Conservation (phyloP, 208 protist species). For the Crithidia mellificae region DNA sequence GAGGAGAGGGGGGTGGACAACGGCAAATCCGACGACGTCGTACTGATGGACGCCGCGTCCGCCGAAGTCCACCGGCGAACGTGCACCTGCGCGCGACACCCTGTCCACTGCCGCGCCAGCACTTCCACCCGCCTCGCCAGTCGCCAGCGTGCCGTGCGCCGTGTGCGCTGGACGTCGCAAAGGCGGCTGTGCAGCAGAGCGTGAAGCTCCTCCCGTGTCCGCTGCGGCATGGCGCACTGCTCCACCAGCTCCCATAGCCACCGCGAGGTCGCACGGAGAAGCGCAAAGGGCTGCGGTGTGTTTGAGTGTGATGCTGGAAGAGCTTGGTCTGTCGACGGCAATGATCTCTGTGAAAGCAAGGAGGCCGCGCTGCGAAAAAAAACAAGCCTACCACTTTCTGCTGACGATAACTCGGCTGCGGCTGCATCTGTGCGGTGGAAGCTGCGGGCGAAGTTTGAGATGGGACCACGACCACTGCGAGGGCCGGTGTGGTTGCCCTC, state of each 20-base stretch:
- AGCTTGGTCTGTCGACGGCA: too few species aligned
- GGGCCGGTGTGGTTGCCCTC: neutral
- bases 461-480: too few species aligned
- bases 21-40: neutral
- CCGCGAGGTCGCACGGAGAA: slow-evolving; percentile 8
- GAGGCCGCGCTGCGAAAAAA: too few species aligned
- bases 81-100: slow-evolving; percentile 14
- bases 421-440: neutral
- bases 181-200: slow-evolving; percentile 17
- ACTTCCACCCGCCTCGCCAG: slow-evolving; percentile 11
- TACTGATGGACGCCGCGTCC: too few species aligned
- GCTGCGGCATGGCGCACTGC: slow-evolving; percentile 10
- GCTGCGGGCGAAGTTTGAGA: neutral
- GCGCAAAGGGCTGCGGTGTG: neutral
- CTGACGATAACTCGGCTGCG: too few species aligned
- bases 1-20: neutral
- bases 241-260: slow-evolving; percentile 15
- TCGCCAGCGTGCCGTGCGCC: neutral
- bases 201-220: slow-evolving; percentile 6
- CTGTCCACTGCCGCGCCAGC: slow-evolving; percentile 20
- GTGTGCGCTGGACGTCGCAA: slow-evolving; percentile 3
- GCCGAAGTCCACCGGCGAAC: neutral
- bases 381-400: too few species aligned
- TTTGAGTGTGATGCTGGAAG: neutral
- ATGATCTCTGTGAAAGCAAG: too few species aligned